phyloP scores from a whole-genome alignment of 2,329 filamentous ascomycete genomes.

The Sporothrix brunneoviolacea region DNA sequence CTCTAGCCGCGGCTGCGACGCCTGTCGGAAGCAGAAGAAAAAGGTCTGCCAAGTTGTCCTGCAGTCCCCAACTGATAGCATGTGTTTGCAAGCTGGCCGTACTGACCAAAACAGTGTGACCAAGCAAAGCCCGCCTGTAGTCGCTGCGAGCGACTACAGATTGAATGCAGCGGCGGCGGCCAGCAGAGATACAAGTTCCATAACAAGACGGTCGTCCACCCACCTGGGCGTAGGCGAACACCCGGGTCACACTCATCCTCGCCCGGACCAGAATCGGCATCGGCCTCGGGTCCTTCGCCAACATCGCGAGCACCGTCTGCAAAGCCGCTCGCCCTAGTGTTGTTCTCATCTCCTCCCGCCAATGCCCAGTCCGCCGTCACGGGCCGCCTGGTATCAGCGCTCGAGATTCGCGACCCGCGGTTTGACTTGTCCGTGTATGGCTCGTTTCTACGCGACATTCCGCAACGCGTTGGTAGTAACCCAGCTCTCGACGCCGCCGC shows the following conservation, averaged over 20 bases:
- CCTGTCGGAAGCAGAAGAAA: constrained; percentile 19
- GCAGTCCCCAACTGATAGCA: background rate
- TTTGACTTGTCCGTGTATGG: constrained; percentile 18
- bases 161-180: constrained; percentile 15
- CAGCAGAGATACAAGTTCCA: constrained; percentile 18
- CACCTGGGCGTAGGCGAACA: background rate
- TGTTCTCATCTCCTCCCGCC: background rate
- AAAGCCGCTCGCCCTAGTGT: background rate
- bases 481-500: constrained; percentile 14
- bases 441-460: constrained; percentile 13
- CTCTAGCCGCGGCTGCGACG: constrained; percentile 17
- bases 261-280: too few relatives aligned
- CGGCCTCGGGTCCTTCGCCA: background rate
- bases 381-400: constrained; percentile 9
- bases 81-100: too few relatives aligned
- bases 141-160: constrained; percentile 14
- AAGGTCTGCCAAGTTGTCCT: constrained; percentile 1
- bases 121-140: constrained; percentile 14
- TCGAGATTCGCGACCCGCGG: constrained; percentile 14
- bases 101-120: constrained; percentile 18
- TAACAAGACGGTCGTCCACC: constrained; percentile 7
- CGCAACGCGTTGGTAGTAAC: constrained; percentile 13
- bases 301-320: background rate
- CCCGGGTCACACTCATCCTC: background rate
- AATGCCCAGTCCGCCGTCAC: background rate